Percentiles rank a stretch among this genome's conserved stretches.
Evolutionary conservation across 169 alveolate species (phyloP).

Genomic region (Cyclospora cayetanensis): DNA sequence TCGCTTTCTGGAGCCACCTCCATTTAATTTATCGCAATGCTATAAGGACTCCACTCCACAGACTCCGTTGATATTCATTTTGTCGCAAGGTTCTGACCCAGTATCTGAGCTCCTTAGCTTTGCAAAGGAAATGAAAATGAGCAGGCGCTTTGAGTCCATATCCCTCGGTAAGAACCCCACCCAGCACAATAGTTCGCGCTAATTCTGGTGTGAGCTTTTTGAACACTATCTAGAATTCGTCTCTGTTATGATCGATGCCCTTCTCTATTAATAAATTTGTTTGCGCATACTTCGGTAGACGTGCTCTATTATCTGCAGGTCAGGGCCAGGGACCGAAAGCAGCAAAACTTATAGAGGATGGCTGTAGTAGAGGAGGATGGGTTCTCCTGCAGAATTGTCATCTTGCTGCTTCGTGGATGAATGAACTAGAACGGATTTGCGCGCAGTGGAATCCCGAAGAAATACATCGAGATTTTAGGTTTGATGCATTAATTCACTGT

Average conservation of each 20-base stretch:
- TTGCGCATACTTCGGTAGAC: no score
- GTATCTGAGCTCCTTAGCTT: constrained; percentile 85
- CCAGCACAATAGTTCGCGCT: background rate
- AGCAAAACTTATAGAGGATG: constrained; percentile 89
- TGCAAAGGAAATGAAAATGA: constrained; percentile 83
- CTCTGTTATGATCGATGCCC: no score
- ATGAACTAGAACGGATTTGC: constrained; percentile 89
- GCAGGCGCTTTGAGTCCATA: constrained; percentile 76
- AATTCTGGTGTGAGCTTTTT: no score
- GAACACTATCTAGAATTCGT: no score
- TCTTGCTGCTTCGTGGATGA: constrained; percentile 94
- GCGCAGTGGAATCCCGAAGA: constrained; percentile 79
- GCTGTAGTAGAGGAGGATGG: constrained; percentile 92
- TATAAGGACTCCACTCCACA: constrained; percentile 86
- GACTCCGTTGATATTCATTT: constrained; percentile 91
- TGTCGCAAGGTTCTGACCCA: constrained; percentile 95
- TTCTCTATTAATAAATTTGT: no score
- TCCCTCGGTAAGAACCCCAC: constrained; percentile 77
- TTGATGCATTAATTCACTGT: background rate
- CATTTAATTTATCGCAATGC: constrained; percentile 87
- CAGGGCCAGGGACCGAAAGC: constrained; percentile 96
- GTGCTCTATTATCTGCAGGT: constrained; percentile 80
- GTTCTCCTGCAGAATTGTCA: constrained; percentile 95
- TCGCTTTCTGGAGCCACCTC: constrained; percentile 85
- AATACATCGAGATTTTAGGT: constrained; percentile 80